phyloP scores from a whole-genome alignment of 306 rosid species.

The Prunus mongolica region DNA sequence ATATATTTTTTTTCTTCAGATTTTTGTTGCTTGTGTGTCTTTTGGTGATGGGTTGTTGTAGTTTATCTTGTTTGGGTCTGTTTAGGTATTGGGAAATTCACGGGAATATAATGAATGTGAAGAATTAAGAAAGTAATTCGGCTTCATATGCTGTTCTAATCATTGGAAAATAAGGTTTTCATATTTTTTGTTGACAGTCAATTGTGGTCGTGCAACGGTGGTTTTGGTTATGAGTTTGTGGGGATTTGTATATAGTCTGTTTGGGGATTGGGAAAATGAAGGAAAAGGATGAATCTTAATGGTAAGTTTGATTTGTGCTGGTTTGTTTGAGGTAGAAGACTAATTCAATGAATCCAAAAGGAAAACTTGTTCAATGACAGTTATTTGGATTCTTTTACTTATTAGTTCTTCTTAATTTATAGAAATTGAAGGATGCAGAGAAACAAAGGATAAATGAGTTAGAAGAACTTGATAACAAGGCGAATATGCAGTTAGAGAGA shows the following conservation, averaged over 20 bases:
- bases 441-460: conserved; percentile 64
- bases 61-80: not conserved
- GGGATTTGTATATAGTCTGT: not conserved
- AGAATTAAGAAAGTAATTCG: not conserved
- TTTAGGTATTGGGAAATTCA: not conserved
- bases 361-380: not conserved
- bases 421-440: conserved; percentile 81
- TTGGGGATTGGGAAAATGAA: not conserved
- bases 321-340: not conserved
- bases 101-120: not conserved
- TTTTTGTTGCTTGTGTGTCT: not conserved
- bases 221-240: not conserved
- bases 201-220: not conserved
- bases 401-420: conserved; percentile 22
- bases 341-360: too few species aligned
- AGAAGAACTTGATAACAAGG: conserved; percentile 77
- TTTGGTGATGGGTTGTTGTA: not conserved
- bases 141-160: not conserved
- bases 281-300: not conserved
- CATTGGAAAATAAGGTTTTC: not conserved
- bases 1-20: not conserved
- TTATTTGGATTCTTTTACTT: not conserved
- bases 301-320: not conserved
- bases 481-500: conserved; percentile 85
- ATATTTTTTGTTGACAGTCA: not conserved